These are phyloP conservation scores for Turnera subulata DNA, from an alignment of 345 rosid species.

Conservation along the genomic window DNA sequence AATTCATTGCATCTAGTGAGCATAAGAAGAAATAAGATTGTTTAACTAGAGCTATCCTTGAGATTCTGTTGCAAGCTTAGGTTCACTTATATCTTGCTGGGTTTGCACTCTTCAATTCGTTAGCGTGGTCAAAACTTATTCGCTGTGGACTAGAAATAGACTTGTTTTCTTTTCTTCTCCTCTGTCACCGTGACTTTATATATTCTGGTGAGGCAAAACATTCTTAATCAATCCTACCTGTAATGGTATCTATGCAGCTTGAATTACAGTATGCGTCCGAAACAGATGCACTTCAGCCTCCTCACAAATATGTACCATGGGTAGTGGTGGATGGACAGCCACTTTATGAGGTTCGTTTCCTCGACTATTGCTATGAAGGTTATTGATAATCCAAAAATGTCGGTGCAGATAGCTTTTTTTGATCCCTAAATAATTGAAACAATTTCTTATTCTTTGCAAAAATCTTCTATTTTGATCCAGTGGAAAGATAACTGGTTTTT, in stretches of 20 bases:
- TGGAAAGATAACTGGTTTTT: neutral
- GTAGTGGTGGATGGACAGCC: constrained; percentile 92
- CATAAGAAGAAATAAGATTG: no score
- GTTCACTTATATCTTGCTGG: neutral
- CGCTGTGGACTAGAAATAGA: neutral
- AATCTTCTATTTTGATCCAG: neutral
- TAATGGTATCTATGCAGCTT: constrained; percentile 48
- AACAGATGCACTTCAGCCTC: constrained; percentile 75
- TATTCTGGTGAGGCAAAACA: neutral
- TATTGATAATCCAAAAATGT: neutral
- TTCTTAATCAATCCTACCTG: neutral
- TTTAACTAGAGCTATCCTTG: no score
- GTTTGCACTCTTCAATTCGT: neutral
- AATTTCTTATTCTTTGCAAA: neutral
- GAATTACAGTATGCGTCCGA: constrained; percentile 75
- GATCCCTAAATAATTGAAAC: neutral
- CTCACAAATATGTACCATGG: constrained; percentile 92
- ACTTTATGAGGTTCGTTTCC: constrained; percentile 69
- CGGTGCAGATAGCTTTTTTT: neutral
- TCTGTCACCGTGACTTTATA: neutral
- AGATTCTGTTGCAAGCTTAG: no score
- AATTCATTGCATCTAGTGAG: no score
- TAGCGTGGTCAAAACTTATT: neutral
- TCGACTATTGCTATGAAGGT: neutral
- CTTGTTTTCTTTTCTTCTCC: neutral